Base-by-base conservation (phyloP, 805 yeast genomes). In the Ogataea sp. region DNA sequence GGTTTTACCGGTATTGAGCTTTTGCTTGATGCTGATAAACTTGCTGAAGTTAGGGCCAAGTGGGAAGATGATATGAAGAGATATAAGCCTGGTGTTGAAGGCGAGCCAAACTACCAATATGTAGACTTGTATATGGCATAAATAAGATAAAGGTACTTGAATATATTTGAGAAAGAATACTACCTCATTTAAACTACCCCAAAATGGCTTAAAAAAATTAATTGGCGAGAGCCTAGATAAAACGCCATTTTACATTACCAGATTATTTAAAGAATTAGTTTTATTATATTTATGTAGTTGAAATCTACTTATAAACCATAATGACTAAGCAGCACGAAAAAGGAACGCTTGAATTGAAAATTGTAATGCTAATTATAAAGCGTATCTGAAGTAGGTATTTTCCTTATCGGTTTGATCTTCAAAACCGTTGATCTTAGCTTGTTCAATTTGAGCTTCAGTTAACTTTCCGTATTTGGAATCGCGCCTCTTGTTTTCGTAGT, bases 331-430 rank as follows among this genome's bases (percentile, higher is more conserved):
- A 23, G 7, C 26, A 23, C 26, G 7, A 8, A 23, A 23, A 23
- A 23, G 7, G 11, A 24, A 11, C 26, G 11, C 10, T 8, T 7
- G 11, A 24, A 24, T 7, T 7, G 7, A 24, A 24, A 24, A 24
- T 8, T 24, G 7, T 24, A 24, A n/a, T n/a, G n/a, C n/a, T 27
- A 27, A 24, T 14, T 32, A 51, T 33, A 43, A 43, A 17, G 50
- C 45, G 51, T 79, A 80, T 50, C 83, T 68, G 55, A 80, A 80
- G 45, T 63, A 66, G 38, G 62, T 65, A 46, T 80, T 80, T 50
- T 78, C 72, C 13, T 65, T 59, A 51, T 80, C 85, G 0, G 85
- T 78, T 48, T 71, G 49, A 53, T 80, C 87, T 47, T 66, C 60
- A 50, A 74, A 77, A 47, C 74, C 72, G 45, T 68, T 72, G 45